Evolutionary conservation across 176 grass and related monocot genomes (phyloP).

Genomic region (Cocos nucifera): DNA sequence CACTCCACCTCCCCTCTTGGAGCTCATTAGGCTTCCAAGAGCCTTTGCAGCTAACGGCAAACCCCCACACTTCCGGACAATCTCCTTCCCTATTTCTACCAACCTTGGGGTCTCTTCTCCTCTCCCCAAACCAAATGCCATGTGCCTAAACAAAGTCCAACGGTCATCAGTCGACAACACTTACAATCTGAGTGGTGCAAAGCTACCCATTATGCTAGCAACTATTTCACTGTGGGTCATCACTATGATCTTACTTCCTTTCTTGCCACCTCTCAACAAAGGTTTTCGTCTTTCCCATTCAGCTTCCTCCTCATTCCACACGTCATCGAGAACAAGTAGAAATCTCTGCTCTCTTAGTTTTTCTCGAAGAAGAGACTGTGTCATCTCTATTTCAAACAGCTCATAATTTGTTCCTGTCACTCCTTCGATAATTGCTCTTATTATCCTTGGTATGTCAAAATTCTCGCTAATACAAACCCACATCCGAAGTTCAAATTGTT

Average conservation of each 20-base stretch:
- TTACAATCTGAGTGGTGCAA: not conserved
- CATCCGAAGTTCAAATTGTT: too few relatives aligned
- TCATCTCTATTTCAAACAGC: too few relatives aligned
- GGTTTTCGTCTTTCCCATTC: constrained; percentile 7
- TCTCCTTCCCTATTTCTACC: constrained; percentile 14
- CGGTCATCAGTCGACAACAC: not conserved
- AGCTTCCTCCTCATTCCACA: constrained; percentile 12
- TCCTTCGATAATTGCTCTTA: too few relatives aligned
- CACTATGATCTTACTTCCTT: constrained; percentile 4
- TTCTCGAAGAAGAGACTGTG: not conserved
- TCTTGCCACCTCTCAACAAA: constrained; percentile 9
- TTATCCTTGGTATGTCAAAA: too few relatives aligned
- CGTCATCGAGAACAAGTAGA: constrained; percentile 22
- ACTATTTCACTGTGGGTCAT: not conserved
- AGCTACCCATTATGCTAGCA: not conserved
- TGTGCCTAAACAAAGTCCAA: constrained; percentile 14
- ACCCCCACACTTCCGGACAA: constrained; percentile 17
- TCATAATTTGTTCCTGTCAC: too few relatives aligned
- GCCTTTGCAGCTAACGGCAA: constrained; percentile 19
- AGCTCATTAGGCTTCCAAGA: constrained; percentile 4
- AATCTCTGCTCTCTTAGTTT: constrained; percentile 1
- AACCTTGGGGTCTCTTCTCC: not conserved
- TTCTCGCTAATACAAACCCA: too few relatives aligned
- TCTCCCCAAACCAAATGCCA: not conserved
- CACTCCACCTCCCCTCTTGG: constrained; percentile 4